These are phyloP conservation scores for Fusarium transvaalense DNA, from an alignment of 2,329 filamentous ascomycete genomes.

Conservation along the genomic window DNA sequence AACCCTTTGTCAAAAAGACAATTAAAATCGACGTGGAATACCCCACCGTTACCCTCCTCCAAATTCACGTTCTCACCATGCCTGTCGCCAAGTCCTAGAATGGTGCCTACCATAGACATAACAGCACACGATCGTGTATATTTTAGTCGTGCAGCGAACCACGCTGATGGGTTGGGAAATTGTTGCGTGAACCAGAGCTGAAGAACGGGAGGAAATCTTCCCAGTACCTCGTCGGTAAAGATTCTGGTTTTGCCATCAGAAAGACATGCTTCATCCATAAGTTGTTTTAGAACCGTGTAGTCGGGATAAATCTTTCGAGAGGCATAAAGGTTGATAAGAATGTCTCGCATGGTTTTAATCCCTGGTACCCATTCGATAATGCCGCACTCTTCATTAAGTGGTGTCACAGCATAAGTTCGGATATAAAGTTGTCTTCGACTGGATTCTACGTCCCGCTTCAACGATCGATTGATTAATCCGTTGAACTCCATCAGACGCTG, in stretches of 20 bases:
- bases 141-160: conserved; percentile 88
- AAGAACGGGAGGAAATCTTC: conserved; percentile 83
- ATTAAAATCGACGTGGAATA: conserved; percentile 99
- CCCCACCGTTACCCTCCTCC: conserved; percentile 91
- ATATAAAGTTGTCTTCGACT: conserved; percentile 93
- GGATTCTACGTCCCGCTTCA: conserved; percentile 92
- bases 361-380: conserved; percentile 99
- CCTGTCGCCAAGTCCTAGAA: conserved; percentile 91
- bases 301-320: conserved; percentile 78
- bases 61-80: conserved; percentile 98
- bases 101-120: conserved; percentile 99
- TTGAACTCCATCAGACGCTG: conserved; percentile 99
- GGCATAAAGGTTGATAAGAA: conserved; percentile 82
- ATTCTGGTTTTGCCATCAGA: conserved; percentile 71
- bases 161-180: conserved; percentile 91
- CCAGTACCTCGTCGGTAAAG: conserved; percentile 75
- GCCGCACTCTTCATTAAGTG: conserved; percentile 96
- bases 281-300: conserved; percentile 73
- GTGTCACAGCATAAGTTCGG: conserved; percentile 96
- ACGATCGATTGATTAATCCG: conserved; percentile 93
- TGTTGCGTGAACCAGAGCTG: conserved; percentile 96
- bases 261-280: conserved; percentile 73
- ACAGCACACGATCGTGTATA: conserved; percentile 96
- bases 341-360: conserved; percentile 92
- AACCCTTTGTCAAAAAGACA: conserved; percentile 98